Percentiles rank a stretch among this genome's conserved stretches.
phyloP scores from a whole-genome alignment of 140 eudicot genomes.

The Senecio squalidus region DNA sequence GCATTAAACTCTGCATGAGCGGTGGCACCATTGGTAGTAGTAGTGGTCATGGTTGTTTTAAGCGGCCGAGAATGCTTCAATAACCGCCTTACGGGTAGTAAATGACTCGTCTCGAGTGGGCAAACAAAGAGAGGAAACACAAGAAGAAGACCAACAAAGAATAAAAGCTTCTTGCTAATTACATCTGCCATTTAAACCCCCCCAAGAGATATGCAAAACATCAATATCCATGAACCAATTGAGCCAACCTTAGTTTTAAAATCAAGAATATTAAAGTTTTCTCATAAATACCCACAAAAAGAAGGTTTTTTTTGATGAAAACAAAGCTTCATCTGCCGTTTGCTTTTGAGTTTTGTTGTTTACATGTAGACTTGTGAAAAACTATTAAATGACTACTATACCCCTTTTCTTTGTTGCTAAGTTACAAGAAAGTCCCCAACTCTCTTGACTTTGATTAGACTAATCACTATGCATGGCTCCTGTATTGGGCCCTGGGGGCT shows the following conservation, averaged over 20 bases:
- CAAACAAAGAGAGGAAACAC: constrained; percentile 25
- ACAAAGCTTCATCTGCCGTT: constrained; percentile 29
- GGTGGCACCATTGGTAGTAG: constrained; percentile 19
- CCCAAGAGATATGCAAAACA: constrained; percentile 49
- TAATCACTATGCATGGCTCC: constrained; percentile 24
- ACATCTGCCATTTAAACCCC: constrained; percentile 51
- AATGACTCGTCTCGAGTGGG: constrained; percentile 21
- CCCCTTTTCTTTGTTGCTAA: constrained; percentile 23
- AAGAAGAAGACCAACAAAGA: constrained; percentile 38
- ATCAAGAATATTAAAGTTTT: constrained; percentile 28
- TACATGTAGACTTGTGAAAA: constrained; percentile 21
- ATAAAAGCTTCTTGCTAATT: constrained; percentile 26
- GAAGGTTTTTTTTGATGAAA: constrained; percentile 31
- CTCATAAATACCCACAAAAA: constrained; percentile 12
- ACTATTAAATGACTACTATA: constrained; percentile 14
- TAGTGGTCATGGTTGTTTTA: background rate
- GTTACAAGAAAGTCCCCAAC: constrained; percentile 20
- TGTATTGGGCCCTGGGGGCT: constrained; percentile 22
- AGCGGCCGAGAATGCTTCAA: constrained; percentile 18
- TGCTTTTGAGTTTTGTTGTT: constrained; percentile 29
- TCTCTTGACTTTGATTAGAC: constrained; percentile 25
- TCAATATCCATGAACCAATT: constrained; percentile 73
- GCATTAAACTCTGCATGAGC: constrained; percentile 28
- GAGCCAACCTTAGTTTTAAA: constrained; percentile 20
- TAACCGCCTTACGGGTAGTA: constrained; percentile 15